Evolutionary conservation across 73 alveolate species (phyloP).

Genomic region (Paraurostyla sp.): DNA sequence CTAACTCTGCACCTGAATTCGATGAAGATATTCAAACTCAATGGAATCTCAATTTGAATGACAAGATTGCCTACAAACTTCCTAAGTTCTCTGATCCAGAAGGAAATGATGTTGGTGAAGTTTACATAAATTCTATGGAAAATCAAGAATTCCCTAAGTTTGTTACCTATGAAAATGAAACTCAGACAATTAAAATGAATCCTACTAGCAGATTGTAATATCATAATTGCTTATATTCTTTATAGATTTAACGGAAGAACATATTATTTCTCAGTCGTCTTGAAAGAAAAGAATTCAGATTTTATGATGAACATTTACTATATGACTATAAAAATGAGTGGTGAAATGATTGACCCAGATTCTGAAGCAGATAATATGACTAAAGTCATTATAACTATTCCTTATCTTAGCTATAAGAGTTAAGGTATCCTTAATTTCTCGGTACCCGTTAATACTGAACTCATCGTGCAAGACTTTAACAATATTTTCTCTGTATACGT

Average conservation of each 20-base stretch:
- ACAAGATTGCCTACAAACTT: constrained; percentile 28
- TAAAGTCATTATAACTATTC: constrained; percentile 22
- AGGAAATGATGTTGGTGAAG: constrained; percentile 54
- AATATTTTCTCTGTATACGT: constrained; percentile 1
- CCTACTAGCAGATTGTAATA: constrained; percentile 25
- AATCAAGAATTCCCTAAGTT: constrained; percentile 58
- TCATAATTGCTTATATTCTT: no score
- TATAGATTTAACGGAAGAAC: constrained; percentile 50
- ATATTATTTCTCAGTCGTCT: constrained; percentile 54
- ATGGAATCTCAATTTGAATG: constrained; percentile 28
- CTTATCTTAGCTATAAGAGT: constrained; percentile 3
- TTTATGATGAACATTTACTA: constrained; percentile 59
- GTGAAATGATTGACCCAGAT: constrained; percentile 29
- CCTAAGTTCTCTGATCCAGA: constrained; percentile 49
- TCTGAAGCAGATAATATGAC: constrained; percentile 19
- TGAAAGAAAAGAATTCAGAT: constrained; percentile 58
- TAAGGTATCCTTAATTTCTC: constrained; percentile 33
- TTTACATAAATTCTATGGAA: constrained; percentile 43
- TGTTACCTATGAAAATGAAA: background rate
- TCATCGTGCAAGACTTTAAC: background rate
- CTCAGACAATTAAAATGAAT: constrained; percentile 39
- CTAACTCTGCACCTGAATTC: constrained; percentile 63
- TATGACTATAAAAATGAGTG: constrained; percentile 49
- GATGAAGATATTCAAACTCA: constrained; percentile 20
- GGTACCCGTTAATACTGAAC: background rate